phyloP scores from a whole-genome alignment of 331 rosid genomes.

The Phaseolus coccineus region DNA sequence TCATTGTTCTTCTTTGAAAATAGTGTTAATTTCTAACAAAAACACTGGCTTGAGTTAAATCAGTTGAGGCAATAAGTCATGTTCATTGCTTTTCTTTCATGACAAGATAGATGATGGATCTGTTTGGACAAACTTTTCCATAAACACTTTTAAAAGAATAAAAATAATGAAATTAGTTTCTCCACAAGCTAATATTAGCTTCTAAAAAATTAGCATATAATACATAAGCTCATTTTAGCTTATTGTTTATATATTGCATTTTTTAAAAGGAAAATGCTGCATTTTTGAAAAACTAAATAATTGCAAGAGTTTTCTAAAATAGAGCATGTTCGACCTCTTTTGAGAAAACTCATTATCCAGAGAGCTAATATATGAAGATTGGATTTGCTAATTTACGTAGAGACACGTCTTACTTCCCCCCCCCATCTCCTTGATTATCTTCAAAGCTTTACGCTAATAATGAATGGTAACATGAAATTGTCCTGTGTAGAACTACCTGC shows the following conservation, averaged over 20 bases:
- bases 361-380: background rate
- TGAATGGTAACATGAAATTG: constrained; percentile 4
- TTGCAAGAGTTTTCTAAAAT: background rate
- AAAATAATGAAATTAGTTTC: too few relatives aligned
- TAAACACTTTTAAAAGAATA: too few relatives aligned
- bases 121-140: too few relatives aligned
- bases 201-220: too few relatives aligned
- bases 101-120: background rate
- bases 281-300: constrained; percentile 9
- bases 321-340: background rate
- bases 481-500: background rate
- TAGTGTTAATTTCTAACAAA: too few relatives aligned
- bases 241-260: background rate
- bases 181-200: too few relatives aligned
- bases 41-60: constrained; percentile 17
- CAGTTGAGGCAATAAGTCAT: constrained; percentile 8
- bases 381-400: background rate
- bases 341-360: background rate
- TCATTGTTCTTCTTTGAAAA: too few relatives aligned
- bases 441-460: background rate
- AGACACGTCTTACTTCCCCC: background rate
- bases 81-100: constrained; percentile 4
- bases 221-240: too few relatives aligned
- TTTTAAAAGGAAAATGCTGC: background rate
- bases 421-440: background rate